These are phyloP conservation scores for Phoma sp. DNA, from an alignment of 2,329 filamentous ascomycete species.

Conservation along the genomic window DNA sequence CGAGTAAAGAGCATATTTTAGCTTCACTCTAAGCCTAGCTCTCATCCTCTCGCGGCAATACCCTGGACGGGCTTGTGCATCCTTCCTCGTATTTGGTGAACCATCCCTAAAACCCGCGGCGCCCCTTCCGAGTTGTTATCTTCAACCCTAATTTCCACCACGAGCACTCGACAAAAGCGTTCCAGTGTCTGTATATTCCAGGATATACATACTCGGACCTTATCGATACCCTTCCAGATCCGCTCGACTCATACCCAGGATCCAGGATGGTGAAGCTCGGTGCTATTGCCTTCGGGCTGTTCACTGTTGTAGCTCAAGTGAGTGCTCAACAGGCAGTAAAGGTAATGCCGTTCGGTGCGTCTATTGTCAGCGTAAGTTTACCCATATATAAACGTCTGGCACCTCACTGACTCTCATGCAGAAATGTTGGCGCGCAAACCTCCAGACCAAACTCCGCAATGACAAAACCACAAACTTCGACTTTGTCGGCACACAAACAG, in stretches of 20 bases:
- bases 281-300: conserved; percentile 30
- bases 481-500: conserved; percentile 47
- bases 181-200: conserved; percentile 12
- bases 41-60: not conserved
- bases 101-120: conserved; percentile 1
- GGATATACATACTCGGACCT: conserved; percentile 10
- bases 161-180: not conserved
- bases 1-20: conserved; percentile 15
- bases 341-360: conserved; percentile 49
- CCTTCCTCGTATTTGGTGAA: conserved; percentile 2
- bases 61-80: not conserved
- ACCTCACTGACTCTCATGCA: conserved; percentile 21
- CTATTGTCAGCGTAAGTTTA: conserved; percentile 41
- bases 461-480: conserved; percentile 37
- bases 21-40: conserved; percentile 12
- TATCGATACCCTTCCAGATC: not conserved
- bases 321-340: conserved; percentile 35
- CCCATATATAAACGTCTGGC: not conserved
- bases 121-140: not conserved
- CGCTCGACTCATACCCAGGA: not conserved
- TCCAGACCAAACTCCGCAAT: conserved; percentile 39
- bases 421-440: conserved; percentile 49
- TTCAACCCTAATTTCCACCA: not conserved
- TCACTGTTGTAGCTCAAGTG: conserved; percentile 26
- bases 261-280: conserved; percentile 32